Conservation (phyloP, 805 yeast genomes). For the Millerozyma miso region DNA sequence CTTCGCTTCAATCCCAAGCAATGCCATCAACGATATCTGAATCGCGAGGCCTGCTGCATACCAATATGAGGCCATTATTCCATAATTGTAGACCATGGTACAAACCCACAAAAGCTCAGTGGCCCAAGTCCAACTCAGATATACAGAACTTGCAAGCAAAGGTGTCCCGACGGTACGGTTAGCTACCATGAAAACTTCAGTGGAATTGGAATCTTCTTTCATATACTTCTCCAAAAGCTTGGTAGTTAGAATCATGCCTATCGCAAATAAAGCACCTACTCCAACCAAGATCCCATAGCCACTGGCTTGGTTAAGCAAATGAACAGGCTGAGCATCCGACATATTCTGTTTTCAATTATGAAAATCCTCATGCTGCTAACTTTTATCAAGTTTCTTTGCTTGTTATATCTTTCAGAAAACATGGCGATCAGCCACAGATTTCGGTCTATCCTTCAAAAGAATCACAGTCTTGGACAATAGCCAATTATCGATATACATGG, state of each 20-base stretch:
- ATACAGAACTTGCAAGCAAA: slow-evolving; percentile 20
- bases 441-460: too few relatives aligned
- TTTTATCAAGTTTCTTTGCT: too few relatives aligned
- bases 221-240: slow-evolving; percentile 19
- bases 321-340: slow-evolving; percentile 9
- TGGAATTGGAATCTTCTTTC: slow-evolving; percentile 21
- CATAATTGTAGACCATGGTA: slow-evolving; percentile 23
- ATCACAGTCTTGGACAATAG: too few relatives aligned
- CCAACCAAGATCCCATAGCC: slow-evolving; percentile 31
- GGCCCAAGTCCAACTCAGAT: slow-evolving; percentile 27
- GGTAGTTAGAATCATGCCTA: slow-evolving; percentile 24
- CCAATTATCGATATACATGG: too few relatives aligned
- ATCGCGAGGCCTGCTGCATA: slow-evolving; percentile 24
- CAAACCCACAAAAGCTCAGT: slow-evolving; percentile 23
- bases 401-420: too few relatives aligned
- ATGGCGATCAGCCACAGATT: too few relatives aligned
- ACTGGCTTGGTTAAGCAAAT: slow-evolving; percentile 19
- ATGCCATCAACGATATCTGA: slow-evolving; percentile 22
- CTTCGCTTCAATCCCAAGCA: slow-evolving; percentile 23
- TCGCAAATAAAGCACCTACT: slow-evolving; percentile 27
- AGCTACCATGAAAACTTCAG: slow-evolving; percentile 27
- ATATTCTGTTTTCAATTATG: too few relatives aligned
- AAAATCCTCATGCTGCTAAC: too few relatives aligned
- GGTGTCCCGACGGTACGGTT: slow-evolving; percentile 20
- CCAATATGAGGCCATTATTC: slow-evolving; percentile 20